A percentile compares a stretch with the other conserved stretches of the same genome.
Evolutionary conservation across 345 rosid genomes (phyloP).

Genomic region (Trapa incisa): DNA sequence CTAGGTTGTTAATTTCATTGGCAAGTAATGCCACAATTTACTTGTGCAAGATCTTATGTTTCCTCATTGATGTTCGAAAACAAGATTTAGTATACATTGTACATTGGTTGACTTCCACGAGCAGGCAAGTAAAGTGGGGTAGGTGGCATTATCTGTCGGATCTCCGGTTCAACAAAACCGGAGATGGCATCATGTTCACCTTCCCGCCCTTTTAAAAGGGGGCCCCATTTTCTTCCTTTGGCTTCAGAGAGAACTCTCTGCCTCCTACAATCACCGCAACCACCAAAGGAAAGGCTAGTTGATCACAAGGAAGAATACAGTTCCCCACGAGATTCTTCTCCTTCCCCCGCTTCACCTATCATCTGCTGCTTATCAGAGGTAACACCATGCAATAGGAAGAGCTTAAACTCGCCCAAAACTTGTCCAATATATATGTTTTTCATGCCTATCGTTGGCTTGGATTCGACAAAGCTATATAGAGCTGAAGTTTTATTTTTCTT

Average conservation of each 20-base stretch:
- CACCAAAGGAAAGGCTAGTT: not conserved
- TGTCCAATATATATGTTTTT: not conserved
- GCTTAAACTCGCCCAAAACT: not conserved
- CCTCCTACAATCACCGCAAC: not conserved
- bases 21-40: not conserved
- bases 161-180: not conserved
- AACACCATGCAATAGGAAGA: not conserved
- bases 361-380: not conserved
- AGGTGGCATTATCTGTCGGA: not conserved
- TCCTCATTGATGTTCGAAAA: not conserved
- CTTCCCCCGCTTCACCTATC: not conserved
- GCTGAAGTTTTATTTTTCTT: not conserved
- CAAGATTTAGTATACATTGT: no score
- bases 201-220: conserved; percentile 2
- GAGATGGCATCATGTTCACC: not conserved
- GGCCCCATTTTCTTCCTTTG: not conserved
- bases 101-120: not conserved
- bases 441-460: not conserved
- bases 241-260: not conserved
- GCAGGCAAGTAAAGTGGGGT: not conserved
- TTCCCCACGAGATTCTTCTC: not conserved
- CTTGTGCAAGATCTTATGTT: not conserved
- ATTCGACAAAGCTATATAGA: not conserved
- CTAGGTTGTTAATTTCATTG: not conserved
- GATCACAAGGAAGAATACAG: not conserved